Evolutionary conservation across 2,329 filamentous ascomycete genomes (phyloP).

Genomic region (Fusarium clavum): DNA sequence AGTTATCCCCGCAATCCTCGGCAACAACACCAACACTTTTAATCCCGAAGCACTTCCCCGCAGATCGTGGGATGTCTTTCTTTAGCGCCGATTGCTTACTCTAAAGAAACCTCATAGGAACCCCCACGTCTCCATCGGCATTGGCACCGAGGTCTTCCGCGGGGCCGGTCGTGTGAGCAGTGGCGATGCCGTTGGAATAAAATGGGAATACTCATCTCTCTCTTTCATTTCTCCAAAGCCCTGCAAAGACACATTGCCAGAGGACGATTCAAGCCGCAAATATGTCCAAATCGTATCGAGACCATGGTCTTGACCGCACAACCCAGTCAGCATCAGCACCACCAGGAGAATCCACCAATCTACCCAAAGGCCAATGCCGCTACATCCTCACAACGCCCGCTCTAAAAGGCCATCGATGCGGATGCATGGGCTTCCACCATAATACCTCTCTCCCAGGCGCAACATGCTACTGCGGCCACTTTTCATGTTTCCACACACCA

Average conservation of each 20-base stretch:
- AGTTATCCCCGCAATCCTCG: not conserved
- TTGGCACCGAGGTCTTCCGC: conserved; percentile 6
- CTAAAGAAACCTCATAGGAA: not conserved
- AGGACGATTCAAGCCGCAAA: no score
- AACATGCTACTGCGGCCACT: conserved; percentile 21
- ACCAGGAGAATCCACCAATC: conserved; percentile 6
- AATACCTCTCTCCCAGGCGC: conserved; percentile 15
- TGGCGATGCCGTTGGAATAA: conserved; percentile 7
- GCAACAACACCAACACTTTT: not conserved
- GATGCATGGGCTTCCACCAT: conserved; percentile 27
- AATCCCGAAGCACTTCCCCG: not conserved
- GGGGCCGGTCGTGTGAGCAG: conserved; percentile 24
- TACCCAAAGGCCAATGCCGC: conserved; percentile 24
- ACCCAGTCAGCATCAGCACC: conserved; percentile 27
- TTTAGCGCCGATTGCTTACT: conserved; percentile 22
- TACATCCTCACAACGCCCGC: conserved; percentile 27
- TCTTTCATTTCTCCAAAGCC: not conserved
- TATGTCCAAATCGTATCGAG: conserved; percentile 9
- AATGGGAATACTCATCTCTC: not conserved
- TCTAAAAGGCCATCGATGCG: conserved; percentile 20
- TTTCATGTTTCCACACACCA: conserved; percentile 23
- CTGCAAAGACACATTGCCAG: not conserved
- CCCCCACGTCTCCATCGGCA: conserved; percentile 24
- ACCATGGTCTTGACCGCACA: conserved; percentile 7
- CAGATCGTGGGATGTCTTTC: conserved; percentile 18